A percentile compares a stretch with the other conserved stretches of the same genome.
phyloP scores from a whole-genome alignment of 1,139 yeast genomes.

The Candida labiduridarum region DNA sequence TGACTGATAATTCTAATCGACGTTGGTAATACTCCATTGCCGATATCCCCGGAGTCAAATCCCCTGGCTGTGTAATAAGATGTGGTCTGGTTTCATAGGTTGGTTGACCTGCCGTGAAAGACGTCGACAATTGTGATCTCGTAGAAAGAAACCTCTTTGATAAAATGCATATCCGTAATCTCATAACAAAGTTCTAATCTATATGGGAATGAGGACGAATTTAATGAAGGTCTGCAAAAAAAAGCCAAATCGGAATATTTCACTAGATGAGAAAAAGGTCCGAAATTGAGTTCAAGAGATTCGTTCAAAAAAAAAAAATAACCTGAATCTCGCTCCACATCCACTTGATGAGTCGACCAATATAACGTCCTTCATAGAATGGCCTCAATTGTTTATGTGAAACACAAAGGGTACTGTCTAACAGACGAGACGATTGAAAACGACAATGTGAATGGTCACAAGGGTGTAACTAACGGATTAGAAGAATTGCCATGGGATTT shows the following conservation, averaged over 20 bases:
- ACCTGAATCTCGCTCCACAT: neutral
- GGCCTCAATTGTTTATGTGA: slow-evolving; percentile 19
- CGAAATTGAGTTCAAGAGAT: neutral
- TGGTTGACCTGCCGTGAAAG: slow-evolving; percentile 75
- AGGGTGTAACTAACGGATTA: slow-evolving; percentile 28
- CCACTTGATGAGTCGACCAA: neutral
- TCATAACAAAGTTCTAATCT: neutral
- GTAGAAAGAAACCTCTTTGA: slow-evolving; percentile 12
- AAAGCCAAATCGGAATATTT: neutral
- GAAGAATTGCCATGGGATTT: slow-evolving; percentile 33
- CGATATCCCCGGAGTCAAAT: slow-evolving; percentile 84
- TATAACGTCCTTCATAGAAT: slow-evolving; percentile 1
- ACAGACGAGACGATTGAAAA: slow-evolving; percentile 11
- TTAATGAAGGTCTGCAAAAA: neutral
- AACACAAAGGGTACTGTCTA: slow-evolving; percentile 26
- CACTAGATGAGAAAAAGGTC: neutral
- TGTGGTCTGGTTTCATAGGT: slow-evolving; percentile 81
- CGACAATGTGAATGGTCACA: neutral
- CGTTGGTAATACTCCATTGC: slow-evolving; percentile 81
- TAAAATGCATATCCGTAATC: neutral
- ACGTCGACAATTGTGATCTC: slow-evolving; percentile 21
- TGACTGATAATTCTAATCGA: slow-evolving; percentile 56
- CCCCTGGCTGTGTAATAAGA: slow-evolving; percentile 69
- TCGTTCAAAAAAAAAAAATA: neutral
- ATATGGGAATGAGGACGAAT: no score